Conservation (phyloP, 1,284 basidiomycete species). For the Vanrija pseudolonga region DNA sequence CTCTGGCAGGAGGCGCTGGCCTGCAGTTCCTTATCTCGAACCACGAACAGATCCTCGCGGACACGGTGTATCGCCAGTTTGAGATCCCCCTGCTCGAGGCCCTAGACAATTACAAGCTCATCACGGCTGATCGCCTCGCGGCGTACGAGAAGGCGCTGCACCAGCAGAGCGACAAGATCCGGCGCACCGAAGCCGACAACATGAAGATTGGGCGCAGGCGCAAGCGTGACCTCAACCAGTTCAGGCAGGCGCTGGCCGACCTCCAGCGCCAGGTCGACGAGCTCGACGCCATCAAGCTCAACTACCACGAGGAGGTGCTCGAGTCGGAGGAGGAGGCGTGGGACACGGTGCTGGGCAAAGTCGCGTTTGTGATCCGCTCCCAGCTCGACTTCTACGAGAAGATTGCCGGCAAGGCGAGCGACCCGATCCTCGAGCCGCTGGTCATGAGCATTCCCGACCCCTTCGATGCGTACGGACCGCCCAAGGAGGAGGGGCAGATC, state of each 20-base stretch:
- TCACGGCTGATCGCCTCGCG: conserved; percentile 63
- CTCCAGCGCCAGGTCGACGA: conserved; percentile 75
- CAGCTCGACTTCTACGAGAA: conserved; percentile 50
- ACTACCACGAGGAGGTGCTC: conserved; percentile 64
- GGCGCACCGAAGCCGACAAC: conserved; percentile 82
- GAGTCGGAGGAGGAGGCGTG: conserved; percentile 88
- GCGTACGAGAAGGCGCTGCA: conserved; percentile 72
- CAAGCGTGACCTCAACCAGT: conserved; percentile 78
- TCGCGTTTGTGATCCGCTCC: conserved; percentile 50
- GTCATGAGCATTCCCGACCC: conserved; percentile 85
- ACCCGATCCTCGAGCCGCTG: conserved; percentile 86
- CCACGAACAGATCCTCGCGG: conserved; percentile 84
- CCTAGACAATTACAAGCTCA: conserved; percentile 65
- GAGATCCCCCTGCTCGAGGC: conserved; percentile 83
- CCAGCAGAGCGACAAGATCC: conserved; percentile 79
- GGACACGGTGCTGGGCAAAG: conserved; percentile 81
- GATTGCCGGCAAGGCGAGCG: conserved; percentile 67
- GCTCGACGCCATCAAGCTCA: conserved; percentile 48
- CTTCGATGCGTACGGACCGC: conserved; percentile 85
- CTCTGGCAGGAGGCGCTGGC: conserved; percentile 71
- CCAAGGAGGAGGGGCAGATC: conserved; percentile 82
- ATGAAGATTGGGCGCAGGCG: conserved; percentile 65
- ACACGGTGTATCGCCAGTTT: conserved; percentile 81
- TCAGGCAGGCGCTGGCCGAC: conserved; percentile 74
- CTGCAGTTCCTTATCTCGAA: conserved; percentile 88